phyloP scores from a whole-genome alignment of 805 yeast species.

The Barnettozyma populi region DNA sequence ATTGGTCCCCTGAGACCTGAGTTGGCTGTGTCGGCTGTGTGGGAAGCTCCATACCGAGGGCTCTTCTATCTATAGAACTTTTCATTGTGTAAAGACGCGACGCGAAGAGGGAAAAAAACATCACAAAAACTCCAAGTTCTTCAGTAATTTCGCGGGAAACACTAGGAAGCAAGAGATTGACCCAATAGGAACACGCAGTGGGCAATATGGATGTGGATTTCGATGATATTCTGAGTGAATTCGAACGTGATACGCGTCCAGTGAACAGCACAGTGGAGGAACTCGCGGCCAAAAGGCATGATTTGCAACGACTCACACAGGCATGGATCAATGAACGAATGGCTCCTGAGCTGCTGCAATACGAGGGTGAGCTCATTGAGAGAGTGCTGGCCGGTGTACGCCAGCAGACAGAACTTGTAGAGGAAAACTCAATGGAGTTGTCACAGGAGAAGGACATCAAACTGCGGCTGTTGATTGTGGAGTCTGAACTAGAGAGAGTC shows the following conservation, averaged over 20 bases:
- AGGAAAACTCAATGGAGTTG: conserved; percentile 70
- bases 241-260: conserved; percentile 44
- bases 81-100: neutral
- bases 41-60: conserved; percentile 24
- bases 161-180: neutral
- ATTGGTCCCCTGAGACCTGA: conserved; percentile 37
- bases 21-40: conserved; percentile 38
- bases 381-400: conserved; percentile 55
- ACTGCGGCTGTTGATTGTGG: conserved; percentile 75
- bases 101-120: neutral
- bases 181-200: neutral
- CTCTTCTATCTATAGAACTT: neutral
- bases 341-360: conserved; percentile 82
- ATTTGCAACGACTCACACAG: conserved; percentile 42
- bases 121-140: neutral
- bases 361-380: conserved; percentile 54
- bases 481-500: conserved; percentile 85
- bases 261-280: conserved; percentile 8
- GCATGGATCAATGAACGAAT: conserved; percentile 83
- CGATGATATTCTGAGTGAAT: conserved; percentile 65
- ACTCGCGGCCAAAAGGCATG: conserved; percentile 27
- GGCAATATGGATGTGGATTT: conserved; percentile 32
- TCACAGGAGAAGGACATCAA: conserved; percentile 63
- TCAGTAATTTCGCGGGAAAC: neutral
- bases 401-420: conserved; percentile 69